These are phyloP conservation scores for Eucalyptus victrix DNA, from an alignment of 345 rosid genomes.

Conservation along the genomic window DNA sequence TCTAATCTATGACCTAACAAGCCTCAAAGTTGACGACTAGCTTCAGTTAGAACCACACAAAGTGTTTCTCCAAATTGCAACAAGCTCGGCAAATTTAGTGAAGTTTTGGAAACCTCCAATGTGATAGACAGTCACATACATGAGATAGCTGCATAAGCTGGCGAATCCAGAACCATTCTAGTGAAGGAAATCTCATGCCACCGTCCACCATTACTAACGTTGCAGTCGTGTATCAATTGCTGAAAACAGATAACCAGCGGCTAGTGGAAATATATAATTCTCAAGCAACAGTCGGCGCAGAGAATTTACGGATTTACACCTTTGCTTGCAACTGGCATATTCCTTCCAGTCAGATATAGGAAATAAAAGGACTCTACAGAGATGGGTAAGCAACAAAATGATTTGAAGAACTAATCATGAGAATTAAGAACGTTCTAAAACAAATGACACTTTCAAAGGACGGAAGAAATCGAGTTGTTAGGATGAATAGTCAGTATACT, in stretches of 20 bases:
- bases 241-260: not conserved
- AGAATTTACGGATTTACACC: not conserved
- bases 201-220: not conserved
- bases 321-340: not conserved
- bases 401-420: not conserved
- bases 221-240: not conserved
- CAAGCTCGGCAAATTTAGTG: not conserved
- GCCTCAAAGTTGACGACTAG: not conserved
- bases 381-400: not conserved
- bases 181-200: not conserved
- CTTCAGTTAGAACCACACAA: not conserved
- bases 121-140: not conserved
- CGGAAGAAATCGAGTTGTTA: not conserved
- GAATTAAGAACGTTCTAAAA: not conserved
- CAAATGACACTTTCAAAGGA: not conserved
- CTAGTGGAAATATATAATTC: not conserved
- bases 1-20: not conserved
- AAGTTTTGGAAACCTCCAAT: not conserved
- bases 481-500: not conserved
- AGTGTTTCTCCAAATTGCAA: not conserved
- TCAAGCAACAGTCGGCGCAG: not conserved
- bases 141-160: not conserved
- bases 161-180: not conserved
- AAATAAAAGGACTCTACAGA: not conserved
- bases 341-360: not conserved